These are phyloP conservation scores for Pittosporum tobira DNA, from an alignment of 129 eudicot species.

Conservation along the genomic window DNA sequence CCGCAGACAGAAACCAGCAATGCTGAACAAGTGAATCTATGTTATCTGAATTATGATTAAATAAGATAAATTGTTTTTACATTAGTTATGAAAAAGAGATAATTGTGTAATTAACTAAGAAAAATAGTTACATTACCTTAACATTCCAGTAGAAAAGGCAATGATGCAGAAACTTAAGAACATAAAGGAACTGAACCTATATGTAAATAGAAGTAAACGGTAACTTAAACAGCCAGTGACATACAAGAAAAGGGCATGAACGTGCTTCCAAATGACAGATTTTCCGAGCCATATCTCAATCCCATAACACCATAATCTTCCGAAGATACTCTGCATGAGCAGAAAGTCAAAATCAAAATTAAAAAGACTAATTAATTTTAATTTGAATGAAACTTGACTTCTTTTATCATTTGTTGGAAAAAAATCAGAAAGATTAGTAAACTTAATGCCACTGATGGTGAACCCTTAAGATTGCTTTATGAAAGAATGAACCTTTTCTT, in stretches of 20 bases:
- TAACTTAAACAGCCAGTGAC: slow-evolving; percentile 14
- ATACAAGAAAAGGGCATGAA: slow-evolving; percentile 62
- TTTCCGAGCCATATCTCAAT: slow-evolving; percentile 75
- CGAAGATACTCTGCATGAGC: slow-evolving; percentile 40
- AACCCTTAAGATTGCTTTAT: background rate
- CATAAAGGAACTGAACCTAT: background rate
- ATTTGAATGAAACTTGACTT: too few relatives aligned
- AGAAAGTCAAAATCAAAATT: too few relatives aligned
- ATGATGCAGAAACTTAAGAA: background rate
- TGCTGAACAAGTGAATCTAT: too few relatives aligned
- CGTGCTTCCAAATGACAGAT: slow-evolving; percentile 78
- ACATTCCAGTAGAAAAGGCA: slow-evolving; percentile 3
- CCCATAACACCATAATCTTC: slow-evolving; percentile 86
- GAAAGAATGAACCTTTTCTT: slow-evolving; percentile 50
- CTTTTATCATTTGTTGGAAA: too few relatives aligned
- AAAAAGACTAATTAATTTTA: too few relatives aligned
- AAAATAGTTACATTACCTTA: background rate
- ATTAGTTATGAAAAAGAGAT: background rate
- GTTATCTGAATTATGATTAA: background rate
- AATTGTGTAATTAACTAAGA: background rate
- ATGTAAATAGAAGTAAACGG: background rate
- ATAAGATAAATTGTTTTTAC: background rate
- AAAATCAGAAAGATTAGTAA: slow-evolving; percentile 11
- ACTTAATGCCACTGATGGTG: slow-evolving; percentile 8
- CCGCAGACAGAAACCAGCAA: background rate